Conservation (phyloP, 164 flowering plant species). For the Annona squamosa region DNA sequence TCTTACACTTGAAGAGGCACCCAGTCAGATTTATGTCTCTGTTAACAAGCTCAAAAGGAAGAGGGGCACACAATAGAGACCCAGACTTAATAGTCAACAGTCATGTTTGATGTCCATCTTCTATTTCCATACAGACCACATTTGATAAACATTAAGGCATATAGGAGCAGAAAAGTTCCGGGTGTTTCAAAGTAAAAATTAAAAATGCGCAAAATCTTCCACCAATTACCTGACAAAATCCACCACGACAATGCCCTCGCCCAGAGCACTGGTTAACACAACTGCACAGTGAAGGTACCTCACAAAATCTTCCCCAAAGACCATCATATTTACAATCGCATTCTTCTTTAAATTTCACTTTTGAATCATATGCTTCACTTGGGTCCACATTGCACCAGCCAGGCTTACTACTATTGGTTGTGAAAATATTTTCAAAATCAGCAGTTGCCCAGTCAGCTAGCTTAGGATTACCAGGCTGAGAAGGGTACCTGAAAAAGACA, state of each 20-base stretch:
- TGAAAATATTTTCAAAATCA: constrained; percentile 62
- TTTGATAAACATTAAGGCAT: not conserved
- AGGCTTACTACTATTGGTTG: constrained; percentile 57
- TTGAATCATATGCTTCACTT: constrained; percentile 56
- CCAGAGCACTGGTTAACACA: constrained; percentile 94
- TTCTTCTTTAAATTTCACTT: constrained; percentile 62
- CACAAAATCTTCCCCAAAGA: constrained; percentile 73
- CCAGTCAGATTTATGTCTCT: too few relatives aligned
- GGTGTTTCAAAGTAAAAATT: not conserved
- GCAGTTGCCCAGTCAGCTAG: constrained; percentile 65
- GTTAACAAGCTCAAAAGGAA: too few relatives aligned
- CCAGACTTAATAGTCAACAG: not conserved
- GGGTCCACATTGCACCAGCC: constrained; percentile 99
- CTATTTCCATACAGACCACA: not conserved
- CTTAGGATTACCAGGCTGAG: constrained; percentile 50
- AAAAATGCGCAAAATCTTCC: not conserved
- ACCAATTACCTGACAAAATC: constrained; percentile 77
- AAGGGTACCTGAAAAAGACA: constrained; percentile 44
- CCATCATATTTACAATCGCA: constrained; percentile 98
- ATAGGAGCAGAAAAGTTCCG: not conserved
- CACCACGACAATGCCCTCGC: constrained; percentile 89
- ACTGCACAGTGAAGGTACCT: constrained; percentile 55
- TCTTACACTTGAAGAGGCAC: too few relatives aligned
- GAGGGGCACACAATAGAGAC: not conserved
- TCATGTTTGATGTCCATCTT: not conserved